These are phyloP conservation scores for Phylloporus rhodoxanthus DNA, from an alignment of 768 basidiomycete species.

Conservation along the genomic window DNA sequence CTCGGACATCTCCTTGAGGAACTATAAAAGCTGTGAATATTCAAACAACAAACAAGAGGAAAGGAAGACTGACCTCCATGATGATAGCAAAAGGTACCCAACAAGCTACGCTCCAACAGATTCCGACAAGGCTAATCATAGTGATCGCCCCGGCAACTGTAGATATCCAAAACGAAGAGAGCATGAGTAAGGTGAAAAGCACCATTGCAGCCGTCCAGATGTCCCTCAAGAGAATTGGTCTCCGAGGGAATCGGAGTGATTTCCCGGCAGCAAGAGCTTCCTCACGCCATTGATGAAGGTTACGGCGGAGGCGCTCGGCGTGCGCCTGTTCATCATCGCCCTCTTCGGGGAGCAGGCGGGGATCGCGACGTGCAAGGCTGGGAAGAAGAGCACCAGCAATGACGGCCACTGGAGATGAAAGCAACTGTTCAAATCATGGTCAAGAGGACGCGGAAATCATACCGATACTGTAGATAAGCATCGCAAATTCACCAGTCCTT, in stretches of 20 bases:
- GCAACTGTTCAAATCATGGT: not conserved
- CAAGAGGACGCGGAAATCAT: conserved; percentile 4
- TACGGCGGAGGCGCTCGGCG: conserved; percentile 57
- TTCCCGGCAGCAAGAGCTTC: conserved; percentile 74
- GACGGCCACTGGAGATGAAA: conserved; percentile 62
- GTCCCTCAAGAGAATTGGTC: conserved; percentile 87
- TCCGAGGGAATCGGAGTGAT: conserved; percentile 72
- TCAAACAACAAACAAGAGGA: not conserved
- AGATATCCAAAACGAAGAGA: conserved; percentile 81
- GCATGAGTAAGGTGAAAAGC: conserved; percentile 71
- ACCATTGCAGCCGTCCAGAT: conserved; percentile 89
- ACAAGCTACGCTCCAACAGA: conserved; percentile 97
- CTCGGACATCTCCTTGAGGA: conserved; percentile 66
- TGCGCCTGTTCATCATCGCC: conserved; percentile 70
- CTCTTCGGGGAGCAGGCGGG: conserved; percentile 66
- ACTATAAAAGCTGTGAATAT: conserved; percentile 33
- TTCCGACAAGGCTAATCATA: conserved; percentile 79
- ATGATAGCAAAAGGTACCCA: conserved; percentile 98
- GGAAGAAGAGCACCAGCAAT: conserved; percentile 77
- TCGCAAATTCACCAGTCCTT: conserved; percentile 78
- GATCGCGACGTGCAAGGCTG: conserved; percentile 74
- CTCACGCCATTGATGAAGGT: conserved; percentile 76
- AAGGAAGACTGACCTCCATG: conserved; percentile 80
- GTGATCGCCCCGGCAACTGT: conserved; percentile 73
- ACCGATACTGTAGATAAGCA: conserved; percentile 90